Base-by-base conservation (phyloP, 306 rosid species). In the Prunus mume region DNA sequence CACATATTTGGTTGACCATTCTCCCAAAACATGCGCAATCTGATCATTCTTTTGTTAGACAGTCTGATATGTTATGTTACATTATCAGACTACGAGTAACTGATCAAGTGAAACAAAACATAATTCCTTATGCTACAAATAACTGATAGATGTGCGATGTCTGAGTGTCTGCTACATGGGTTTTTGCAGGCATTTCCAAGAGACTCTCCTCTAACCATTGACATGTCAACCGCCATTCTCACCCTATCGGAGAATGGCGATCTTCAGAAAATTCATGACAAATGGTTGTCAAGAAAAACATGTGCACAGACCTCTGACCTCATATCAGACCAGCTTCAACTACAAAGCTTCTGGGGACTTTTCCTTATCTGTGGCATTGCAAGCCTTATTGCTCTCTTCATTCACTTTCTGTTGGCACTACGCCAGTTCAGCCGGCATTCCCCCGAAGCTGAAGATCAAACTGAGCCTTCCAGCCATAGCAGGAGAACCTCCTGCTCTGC, bases 201-300 rank as follows among this genome's bases (percentile, higher is more conserved):
- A 68, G 88, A 68, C 80, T 87, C 91, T 25, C 88, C 88, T 38
- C 24, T 87, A 24, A 87, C 87, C 28, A 15, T 71, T 6, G 91
- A 85, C 56, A 71, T 87, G 72, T 84, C 91, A 18, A 87, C 84
- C 0, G 91, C 88, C 30, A 75, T 85, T 8, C 88, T 87, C 38
- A 43, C 78, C 9, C 80, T 87, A 17, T 85, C 91, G 0, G 91
- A 87, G 63, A 84, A 82, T 9, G 91, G 88, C 0, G 64, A 68
- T 11, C 91, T 87, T 54, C 82, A 80, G 50, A 72, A 43, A 55
- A 75, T 87, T 81, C 78, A 80, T 63, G 61, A 78, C 5, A 82
- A 82, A 69, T 87, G 91, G 91, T 28, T 87, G 54, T 77, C 87
- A 0, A 82, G 62, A 61, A 78, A 75, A 68, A 75, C 61, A 18